These are phyloP conservation scores for Ilex aquifolium DNA, from an alignment of 257 asterid species.

Conservation along the genomic window DNA sequence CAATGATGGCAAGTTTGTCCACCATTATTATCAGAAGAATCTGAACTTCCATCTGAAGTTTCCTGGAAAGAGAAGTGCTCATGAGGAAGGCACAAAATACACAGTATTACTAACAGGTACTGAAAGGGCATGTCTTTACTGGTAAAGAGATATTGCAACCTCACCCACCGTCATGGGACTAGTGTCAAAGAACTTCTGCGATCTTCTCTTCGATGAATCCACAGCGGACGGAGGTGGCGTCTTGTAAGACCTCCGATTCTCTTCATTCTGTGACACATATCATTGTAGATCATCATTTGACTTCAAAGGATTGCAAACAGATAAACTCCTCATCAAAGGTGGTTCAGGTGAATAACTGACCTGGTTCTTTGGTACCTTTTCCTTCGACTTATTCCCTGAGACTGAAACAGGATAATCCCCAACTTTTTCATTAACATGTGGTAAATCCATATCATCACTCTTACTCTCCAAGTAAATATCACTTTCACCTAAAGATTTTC, in stretches of 20 bases:
- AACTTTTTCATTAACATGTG: slow-evolving; percentile 46
- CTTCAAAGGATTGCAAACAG: slow-evolving; percentile 61
- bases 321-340: slow-evolving; percentile 42
- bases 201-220: slow-evolving; percentile 72
- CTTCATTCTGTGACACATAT: slow-evolving; percentile 66
- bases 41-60: slow-evolving; percentile 68
- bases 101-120: not conserved
- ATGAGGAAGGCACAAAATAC: slow-evolving; percentile 12
- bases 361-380: slow-evolving; percentile 40
- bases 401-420: slow-evolving; percentile 63
- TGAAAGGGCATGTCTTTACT: not conserved
- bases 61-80: slow-evolving; percentile 37
- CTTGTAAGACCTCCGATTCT: slow-evolving; percentile 51
- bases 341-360: slow-evolving; percentile 69
- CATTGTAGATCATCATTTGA: slow-evolving; percentile 58
- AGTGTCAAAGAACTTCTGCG: slow-evolving; percentile 50
- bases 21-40: slow-evolving; percentile 74
- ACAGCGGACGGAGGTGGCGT: slow-evolving; percentile 59
- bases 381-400: slow-evolving; percentile 70
- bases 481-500: slow-evolving; percentile 60
- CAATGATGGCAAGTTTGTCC: slow-evolving; percentile 97
- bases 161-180: slow-evolving; percentile 67
- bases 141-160: slow-evolving; percentile 3
- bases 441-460: slow-evolving; percentile 91
- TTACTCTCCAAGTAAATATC: slow-evolving; percentile 82